phyloP scores from a whole-genome alignment of 495 filamentous ascomycete species.

The Penicillium maclennaniae region DNA sequence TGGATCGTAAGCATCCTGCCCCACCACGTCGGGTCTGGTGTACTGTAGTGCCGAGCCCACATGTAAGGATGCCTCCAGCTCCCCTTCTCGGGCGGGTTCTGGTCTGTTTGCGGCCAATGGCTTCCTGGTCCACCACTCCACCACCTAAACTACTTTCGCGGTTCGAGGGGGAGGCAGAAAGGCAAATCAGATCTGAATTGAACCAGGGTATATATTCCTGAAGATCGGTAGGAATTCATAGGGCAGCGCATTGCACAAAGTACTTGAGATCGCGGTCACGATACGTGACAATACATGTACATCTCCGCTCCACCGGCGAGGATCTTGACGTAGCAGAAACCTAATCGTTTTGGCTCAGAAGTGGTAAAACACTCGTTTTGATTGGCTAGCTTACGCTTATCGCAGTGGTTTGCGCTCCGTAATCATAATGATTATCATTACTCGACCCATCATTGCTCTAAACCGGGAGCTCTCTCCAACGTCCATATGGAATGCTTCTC shows the following conservation, averaged over 20 bases:
- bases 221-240: neutral
- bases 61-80: conserved; percentile 1
- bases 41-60: neutral
- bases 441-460: conserved; percentile 4
- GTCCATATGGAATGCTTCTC: conserved; percentile 14
- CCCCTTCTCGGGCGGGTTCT: neutral
- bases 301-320: conserved; percentile 6
- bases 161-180: neutral
- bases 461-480: neutral
- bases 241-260: neutral
- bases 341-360: conserved; percentile 35
- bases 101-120: conserved; percentile 13
- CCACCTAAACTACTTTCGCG: conserved; percentile 7
- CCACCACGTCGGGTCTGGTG: conserved; percentile 13
- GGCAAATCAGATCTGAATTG: neutral
- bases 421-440: conserved; percentile 33
- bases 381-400: conserved; percentile 39
- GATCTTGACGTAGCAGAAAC: conserved; percentile 42
- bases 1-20: conserved; percentile 21
- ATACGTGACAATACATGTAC: conserved; percentile 8
- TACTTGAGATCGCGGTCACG: conserved; percentile 1
- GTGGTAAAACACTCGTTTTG: conserved; percentile 30
- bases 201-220: neutral
- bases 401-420: conserved; percentile 26
- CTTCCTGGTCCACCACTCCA: neutral